Conservation (phyloP, 805 yeast genomes). For the Debaryomyces castellii region DNA sequence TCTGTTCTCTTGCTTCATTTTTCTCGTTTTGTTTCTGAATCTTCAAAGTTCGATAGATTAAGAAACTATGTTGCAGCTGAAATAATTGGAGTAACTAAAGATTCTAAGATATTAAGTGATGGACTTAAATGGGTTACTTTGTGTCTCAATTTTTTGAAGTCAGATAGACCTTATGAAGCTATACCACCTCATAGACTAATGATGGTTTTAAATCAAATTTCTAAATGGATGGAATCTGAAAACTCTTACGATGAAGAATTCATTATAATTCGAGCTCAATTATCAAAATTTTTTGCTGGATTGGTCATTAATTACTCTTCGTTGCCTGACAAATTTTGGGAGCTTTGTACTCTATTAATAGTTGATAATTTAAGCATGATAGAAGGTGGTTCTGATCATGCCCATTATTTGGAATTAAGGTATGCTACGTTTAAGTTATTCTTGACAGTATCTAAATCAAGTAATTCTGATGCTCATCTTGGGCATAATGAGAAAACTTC, state of each 20-base stretch:
- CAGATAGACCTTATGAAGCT: slow-evolving; percentile 33
- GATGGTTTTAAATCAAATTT: slow-evolving; percentile 56
- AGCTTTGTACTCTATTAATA: slow-evolving; percentile 35
- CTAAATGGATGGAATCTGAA: slow-evolving; percentile 62
- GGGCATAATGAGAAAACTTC: slow-evolving; percentile 37
- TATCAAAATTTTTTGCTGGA: slow-evolving; percentile 45
- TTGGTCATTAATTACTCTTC: slow-evolving; percentile 15
- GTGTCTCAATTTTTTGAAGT: slow-evolving; percentile 41
- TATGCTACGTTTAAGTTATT: slow-evolving; percentile 47
- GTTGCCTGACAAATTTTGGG: slow-evolving; percentile 32
- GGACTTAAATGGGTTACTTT: slow-evolving; percentile 51
- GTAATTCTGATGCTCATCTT: slow-evolving; percentile 12
- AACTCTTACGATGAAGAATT: slow-evolving; percentile 59
- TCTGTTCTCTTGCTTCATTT: slow-evolving; percentile 32
- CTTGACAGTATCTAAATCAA: slow-evolving; percentile 20
- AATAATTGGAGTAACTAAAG: slow-evolving; percentile 51
- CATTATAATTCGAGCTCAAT: slow-evolving; percentile 46
- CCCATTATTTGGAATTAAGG: slow-evolving; percentile 41
- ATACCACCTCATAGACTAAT: slow-evolving; percentile 64
- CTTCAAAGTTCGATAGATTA: slow-evolving; percentile 45
- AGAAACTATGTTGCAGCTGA: slow-evolving; percentile 67
- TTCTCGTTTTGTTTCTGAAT: slow-evolving; percentile 32
- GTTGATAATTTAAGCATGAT: slow-evolving; percentile 44
- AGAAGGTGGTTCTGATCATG: slow-evolving; percentile 31
- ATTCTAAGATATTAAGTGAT: slow-evolving; percentile 34